phyloP scores from a whole-genome alignment of 495 filamentous ascomycete species.

The Evernia prunastri region DNA sequence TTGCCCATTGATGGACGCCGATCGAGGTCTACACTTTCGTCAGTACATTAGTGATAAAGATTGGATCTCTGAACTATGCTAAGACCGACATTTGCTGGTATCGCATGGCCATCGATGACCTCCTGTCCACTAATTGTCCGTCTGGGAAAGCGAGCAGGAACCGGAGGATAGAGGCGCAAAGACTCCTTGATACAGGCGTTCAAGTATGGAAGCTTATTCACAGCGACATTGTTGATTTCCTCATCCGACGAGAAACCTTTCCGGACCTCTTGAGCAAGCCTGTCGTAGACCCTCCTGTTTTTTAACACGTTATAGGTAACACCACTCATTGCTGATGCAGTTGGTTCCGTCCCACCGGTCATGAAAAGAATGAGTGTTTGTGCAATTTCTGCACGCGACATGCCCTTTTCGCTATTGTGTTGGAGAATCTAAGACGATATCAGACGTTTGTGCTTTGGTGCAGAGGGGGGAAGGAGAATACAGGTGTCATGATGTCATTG shows the following conservation, averaged over 20 bases:
- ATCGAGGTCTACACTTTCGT: background rate
- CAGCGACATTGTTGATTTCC: background rate
- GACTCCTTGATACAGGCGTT: background rate
- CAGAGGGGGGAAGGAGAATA: background rate
- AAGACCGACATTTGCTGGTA: background rate
- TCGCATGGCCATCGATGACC: background rate
- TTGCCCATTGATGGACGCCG: conserved; percentile 3
- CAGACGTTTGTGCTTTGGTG: too few species aligned
- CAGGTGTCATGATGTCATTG: background rate
- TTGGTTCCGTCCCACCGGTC: background rate
- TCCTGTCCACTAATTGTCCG: background rate
- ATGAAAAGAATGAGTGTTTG: background rate
- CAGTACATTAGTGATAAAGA: too few species aligned
- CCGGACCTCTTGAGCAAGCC: background rate
- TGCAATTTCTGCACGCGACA: background rate
- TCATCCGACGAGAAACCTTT: background rate
- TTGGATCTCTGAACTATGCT: too few species aligned
- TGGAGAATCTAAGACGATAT: background rate
- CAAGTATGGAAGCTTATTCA: background rate
- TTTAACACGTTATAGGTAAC: background rate
- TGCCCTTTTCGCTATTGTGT: conserved; percentile 3
- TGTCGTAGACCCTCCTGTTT: background rate
- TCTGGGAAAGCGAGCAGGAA: background rate
- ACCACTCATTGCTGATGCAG: conserved; percentile 1
- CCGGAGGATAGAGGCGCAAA: background rate